Evolutionary conservation across 805 yeast species (phyloP), one percentile per base, ranked within the genome.

Genomic region (Ogataea trehalophila): DNA sequence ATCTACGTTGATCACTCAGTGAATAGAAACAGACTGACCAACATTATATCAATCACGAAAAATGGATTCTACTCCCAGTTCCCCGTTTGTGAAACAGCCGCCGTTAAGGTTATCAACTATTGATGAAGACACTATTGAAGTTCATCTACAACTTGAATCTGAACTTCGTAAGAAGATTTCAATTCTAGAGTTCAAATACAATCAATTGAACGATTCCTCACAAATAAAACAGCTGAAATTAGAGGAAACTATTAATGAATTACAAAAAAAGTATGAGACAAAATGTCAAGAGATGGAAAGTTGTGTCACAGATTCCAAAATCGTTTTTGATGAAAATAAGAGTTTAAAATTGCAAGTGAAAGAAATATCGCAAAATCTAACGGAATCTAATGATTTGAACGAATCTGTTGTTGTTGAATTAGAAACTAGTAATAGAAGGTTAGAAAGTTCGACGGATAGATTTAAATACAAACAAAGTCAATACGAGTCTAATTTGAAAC

Each of bases 281-380:
- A 55, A 23, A 42, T 49, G 44, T 62, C 7, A 57, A 70, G 47
- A 66, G 65, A 41, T 76, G 63, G 57, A 69, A 70, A 48, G 56
- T 70, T 35, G 35, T 5, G 31, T 49, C 4, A 37, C 51, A 9
- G 52, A 55, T 33, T 43, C 50, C n/a, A 52, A 52, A 38, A 29
- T 52, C 13, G 33, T 49, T 5, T 48, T 42, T 14, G 56, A 53
- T 23, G 52, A 45, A 42, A 54, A 49, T 35, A 63, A 62, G 13
- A 63, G 70, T 7, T 48, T 70, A 33, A 67, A 68, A 45, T 67
- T 67, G 46, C 73, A 74, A 40, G 60, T 71, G 37, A 74, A 74
- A 16, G 45, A 44, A 22, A 9, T 41, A 18, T 42, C 20, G 2
- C 37, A 37, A 6, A 35, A 26, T 6, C 16, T 45, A 8, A 35